A percentile compares a stretch with the other conserved stretches of the same genome.
Conservation (phyloP, 495 filamentous ascomycete species). For the Astrothelium macrocarpum region DNA sequence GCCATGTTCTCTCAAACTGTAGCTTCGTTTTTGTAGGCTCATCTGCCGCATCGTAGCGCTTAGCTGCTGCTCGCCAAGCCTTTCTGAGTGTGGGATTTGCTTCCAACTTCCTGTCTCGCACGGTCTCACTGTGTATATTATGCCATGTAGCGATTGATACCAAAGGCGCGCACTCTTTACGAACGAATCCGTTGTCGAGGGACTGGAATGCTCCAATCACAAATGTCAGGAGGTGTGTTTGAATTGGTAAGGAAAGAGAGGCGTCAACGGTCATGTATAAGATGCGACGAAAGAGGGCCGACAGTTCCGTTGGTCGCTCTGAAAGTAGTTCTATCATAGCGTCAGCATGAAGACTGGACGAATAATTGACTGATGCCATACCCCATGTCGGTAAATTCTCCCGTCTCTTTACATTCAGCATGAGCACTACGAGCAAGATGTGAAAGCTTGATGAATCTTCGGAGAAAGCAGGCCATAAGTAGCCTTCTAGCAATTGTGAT, state of each 20-base stretch:
- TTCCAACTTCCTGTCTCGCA: constrained; percentile 57
- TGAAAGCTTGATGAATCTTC: constrained; percentile 88
- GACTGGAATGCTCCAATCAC: constrained; percentile 90
- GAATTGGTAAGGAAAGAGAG: constrained; percentile 58
- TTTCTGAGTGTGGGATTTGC: constrained; percentile 65
- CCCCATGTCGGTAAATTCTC: constrained; percentile 85
- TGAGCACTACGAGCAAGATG: constrained; percentile 70
- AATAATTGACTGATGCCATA: constrained; percentile 21
- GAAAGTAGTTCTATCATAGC: constrained; percentile 55
- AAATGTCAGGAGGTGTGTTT: constrained; percentile 73
- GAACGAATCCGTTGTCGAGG: constrained; percentile 75
- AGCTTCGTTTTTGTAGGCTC: constrained; percentile 66
- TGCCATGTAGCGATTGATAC: constrained; percentile 96
- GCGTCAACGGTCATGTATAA: constrained; percentile 80
- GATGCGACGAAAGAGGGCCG: constrained; percentile 78
- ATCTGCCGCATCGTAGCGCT: constrained; percentile 81
- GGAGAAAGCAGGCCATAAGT: constrained; percentile 86
- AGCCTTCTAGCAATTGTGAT: constrained; percentile 83
- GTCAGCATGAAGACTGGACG: constrained; percentile 3
- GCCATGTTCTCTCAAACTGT: constrained; percentile 88
- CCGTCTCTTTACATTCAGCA: constrained; percentile 79
- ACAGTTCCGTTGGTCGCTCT: constrained; percentile 72
- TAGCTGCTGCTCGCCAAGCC: constrained; percentile 79
- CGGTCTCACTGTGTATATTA: constrained; percentile 64
- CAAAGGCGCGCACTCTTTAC: constrained; percentile 91